A percentile compares a stretch with the other conserved stretches of the same genome.
Conservation (phyloP, 208 protist genomes). For the Tetramitus jugosus region DNA sequence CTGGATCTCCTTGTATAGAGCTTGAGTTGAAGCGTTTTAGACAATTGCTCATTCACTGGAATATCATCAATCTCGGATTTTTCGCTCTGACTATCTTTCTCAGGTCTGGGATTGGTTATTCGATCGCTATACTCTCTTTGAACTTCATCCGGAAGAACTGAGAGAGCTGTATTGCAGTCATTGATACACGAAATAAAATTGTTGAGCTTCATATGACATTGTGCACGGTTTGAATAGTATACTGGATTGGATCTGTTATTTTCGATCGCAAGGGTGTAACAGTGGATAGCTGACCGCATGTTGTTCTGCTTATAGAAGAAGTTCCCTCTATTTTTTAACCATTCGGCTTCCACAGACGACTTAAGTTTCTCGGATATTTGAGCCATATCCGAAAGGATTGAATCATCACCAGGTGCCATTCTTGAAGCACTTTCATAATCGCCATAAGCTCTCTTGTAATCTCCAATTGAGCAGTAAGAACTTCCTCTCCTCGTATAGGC, state of each 20-base stretch:
- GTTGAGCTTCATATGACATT: neutral
- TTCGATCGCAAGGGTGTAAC: neutral
- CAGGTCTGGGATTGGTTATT: neutral
- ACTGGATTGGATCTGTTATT: neutral
- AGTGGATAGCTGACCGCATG: neutral
- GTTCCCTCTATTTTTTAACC: slow-evolving; percentile 8
- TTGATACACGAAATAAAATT: neutral
- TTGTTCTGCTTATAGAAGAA: neutral
- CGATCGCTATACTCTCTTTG: neutral
- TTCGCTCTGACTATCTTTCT: too few species aligned
- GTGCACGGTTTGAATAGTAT: slow-evolving; percentile 4
- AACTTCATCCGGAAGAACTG: neutral
- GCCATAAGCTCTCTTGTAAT: neutral
- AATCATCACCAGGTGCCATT: slow-evolving; percentile 4
- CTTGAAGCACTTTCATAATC: slow-evolving; percentile 8
- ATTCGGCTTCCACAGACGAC: neutral
- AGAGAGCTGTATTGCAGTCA: slow-evolving; percentile 2
- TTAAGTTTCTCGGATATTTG: neutral
- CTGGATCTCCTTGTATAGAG: neutral
- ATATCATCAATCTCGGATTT: neutral
- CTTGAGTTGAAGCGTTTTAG: neutral
- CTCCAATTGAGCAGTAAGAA: neutral
- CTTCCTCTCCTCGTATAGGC: neutral
- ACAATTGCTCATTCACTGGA: neutral
- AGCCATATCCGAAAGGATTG: neutral